Evolutionary conservation across 495 filamentous ascomycete genomes (phyloP), one percentile per base, ranked within the genome.

Genomic region (Penicillium lividum): DNA sequence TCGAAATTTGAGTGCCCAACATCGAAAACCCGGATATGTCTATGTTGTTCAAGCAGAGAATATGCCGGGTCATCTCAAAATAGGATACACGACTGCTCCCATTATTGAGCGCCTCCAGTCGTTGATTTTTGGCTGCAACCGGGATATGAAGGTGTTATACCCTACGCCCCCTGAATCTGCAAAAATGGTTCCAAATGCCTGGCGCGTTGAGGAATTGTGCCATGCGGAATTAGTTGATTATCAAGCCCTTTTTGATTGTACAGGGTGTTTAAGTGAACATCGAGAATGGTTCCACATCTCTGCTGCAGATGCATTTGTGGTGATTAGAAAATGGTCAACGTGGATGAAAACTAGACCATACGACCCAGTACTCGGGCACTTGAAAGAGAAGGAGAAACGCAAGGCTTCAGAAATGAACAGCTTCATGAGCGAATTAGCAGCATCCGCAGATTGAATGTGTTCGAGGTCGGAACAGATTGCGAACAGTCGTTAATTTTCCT

Each of bases 151-250:
- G 2, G 15, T n/a, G 3, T 18, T 56, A 29, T 56, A 34, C 43
- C 53, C 53, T 2, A 34, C 25, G 18, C 43, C 53, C 7, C 8
- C 44, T 56, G 25, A 18, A 7, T 11, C 10, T 16, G 27, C 53
- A 22, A 16, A n/a, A 11, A 15, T 48, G 5, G 31, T 56, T 56
- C 53, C 53, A 34, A 56, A 56, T 48, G 53, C 53, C 30, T 7
- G 10, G 15, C 53, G 43, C 13, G 53, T 56, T 38, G 53, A 56
- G 43, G 15, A 56, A 29, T 56, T 56, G 33, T 56, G 53, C 25
- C 53, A 56, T 33, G 53, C 53, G 15, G 53, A 56, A 48, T 48
- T 56, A 29, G 31, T 22, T 22, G 15, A 56, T 48, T 29, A 27
- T 18, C 29, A 48, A 36, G 53, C 28, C 1, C 11, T 2, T 38